Evolutionary conservation across 176 grass and related monocot species (phyloP).

Genomic region (Aegilops tauschii): DNA sequence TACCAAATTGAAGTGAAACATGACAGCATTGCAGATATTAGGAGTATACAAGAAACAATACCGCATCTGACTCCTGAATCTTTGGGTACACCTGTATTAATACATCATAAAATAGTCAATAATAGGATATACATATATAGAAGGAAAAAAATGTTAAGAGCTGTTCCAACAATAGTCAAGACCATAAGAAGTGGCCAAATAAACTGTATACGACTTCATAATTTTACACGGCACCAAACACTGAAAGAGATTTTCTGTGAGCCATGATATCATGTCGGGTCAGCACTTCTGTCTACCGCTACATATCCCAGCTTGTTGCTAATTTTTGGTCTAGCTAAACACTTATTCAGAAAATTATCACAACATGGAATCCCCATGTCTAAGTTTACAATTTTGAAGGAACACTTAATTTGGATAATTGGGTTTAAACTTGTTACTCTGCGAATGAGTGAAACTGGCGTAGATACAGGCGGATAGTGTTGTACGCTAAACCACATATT

Average conservation of each 20-base stretch:
- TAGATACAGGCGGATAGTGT: too few species aligned
- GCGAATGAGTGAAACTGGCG: too few species aligned
- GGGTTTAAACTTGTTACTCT: background rate
- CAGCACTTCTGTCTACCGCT: background rate
- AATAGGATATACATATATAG: background rate
- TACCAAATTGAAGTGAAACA: too few species aligned
- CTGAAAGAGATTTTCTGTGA: background rate
- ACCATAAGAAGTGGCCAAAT: background rate
- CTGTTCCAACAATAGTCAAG: background rate
- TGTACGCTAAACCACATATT: too few species aligned
- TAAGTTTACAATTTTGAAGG: background rate
- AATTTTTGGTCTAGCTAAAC: background rate
- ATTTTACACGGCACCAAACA: background rate
- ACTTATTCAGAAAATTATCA: background rate
- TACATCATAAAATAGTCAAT: slow-evolving; percentile 23
- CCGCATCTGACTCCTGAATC: slow-evolving; percentile 83
- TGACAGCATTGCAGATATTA: background rate
- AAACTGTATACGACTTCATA: background rate
- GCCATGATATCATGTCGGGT: background rate
- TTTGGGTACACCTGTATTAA: slow-evolving; percentile 84
- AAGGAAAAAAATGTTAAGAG: background rate
- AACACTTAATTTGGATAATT: background rate
- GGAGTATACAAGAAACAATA: slow-evolving; percentile 15
- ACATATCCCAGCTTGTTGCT: background rate
- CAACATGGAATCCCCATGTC: background rate